Conservation (phyloP, 495 filamentous ascomycete species). For the Umbilicaria muhlenbergii region DNA sequence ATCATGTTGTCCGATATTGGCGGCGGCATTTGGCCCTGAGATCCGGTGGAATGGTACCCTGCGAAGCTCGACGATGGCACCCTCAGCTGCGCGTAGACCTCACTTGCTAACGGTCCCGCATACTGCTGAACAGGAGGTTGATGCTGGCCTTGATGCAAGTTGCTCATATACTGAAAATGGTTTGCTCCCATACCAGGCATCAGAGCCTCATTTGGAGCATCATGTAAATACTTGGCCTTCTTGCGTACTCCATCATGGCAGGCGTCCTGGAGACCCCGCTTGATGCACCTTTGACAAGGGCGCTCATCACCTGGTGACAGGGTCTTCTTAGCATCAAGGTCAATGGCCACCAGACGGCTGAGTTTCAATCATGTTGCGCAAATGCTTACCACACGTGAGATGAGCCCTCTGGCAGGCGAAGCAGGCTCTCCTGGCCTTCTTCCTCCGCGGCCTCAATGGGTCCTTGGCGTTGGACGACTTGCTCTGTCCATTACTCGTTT, state of each 20-base stretch:
- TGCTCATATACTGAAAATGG: conserved; percentile 9
- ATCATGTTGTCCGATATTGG: conserved; percentile 27
- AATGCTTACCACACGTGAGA: conserved; percentile 82
- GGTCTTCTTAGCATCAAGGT: neutral
- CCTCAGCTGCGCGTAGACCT: conserved; percentile 7
- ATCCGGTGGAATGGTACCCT: conserved; percentile 3
- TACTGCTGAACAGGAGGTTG: conserved; percentile 4
- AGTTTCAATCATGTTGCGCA: neutral
- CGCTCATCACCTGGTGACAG: conserved; percentile 54
- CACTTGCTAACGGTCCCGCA: conserved; percentile 10
- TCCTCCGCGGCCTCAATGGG: conserved; percentile 70
- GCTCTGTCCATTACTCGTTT: conserved; percentile 34
- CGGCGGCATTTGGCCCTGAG: conserved; percentile 21
- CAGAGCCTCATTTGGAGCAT: conserved; percentile 69
- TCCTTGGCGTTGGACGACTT: conserved; percentile 62
- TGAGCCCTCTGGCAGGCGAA: conserved; percentile 95
- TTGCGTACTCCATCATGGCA: conserved; percentile 96
- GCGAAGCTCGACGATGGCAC: conserved; percentile 1
- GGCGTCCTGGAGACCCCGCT: conserved; percentile 72
- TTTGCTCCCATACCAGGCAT: conserved; percentile 41
- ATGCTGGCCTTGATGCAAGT: conserved; percentile 1
- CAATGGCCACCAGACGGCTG: conserved; percentile 21
- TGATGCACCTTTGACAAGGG: conserved; percentile 87
- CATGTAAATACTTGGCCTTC: conserved; percentile 97
- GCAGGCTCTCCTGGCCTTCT: conserved; percentile 91